Percentiles rank a stretch among this genome's conserved stretches.
phyloP scores from a whole-genome alignment of 2,329 filamentous ascomycete genomes.

The Penicillium fuscoglaucum region DNA sequence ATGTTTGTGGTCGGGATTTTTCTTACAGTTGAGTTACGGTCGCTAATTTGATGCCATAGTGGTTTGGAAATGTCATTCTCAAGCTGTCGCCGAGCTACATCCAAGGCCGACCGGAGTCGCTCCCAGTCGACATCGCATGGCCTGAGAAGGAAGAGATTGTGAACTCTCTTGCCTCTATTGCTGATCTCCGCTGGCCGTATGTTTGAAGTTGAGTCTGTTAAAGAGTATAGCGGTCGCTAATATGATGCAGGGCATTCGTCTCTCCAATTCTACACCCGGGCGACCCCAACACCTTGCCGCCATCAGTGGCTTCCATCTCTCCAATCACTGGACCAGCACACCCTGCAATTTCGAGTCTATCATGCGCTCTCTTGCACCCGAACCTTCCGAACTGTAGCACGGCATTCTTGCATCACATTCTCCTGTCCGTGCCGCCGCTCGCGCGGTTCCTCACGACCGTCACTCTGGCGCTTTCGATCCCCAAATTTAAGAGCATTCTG shows the following conservation, averaged over 20 bases:
- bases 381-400: conserved; percentile 82
- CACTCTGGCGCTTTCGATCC: conserved; percentile 66
- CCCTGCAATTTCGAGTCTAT: conserved; percentile 78
- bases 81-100: conserved; percentile 76
- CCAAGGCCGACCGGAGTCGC: conserved; percentile 67
- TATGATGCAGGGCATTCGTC: conserved; percentile 62
- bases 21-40: not conserved
- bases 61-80: conserved; percentile 66
- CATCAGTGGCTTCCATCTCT: conserved; percentile 66
- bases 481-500: conserved; percentile 67
- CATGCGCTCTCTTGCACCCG: conserved; percentile 87
- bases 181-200: conserved; percentile 78
- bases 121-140: conserved; percentile 69
- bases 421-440: conserved; percentile 76
- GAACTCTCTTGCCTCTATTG: conserved; percentile 78
- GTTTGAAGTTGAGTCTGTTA: conserved; percentile 35
- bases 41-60: conserved; percentile 32
- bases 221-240: not conserved
- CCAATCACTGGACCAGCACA: conserved; percentile 83
- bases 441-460: conserved; percentile 70
- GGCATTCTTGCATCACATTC: conserved; percentile 84
- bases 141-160: conserved; percentile 73
- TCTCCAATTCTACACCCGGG: conserved; percentile 84
- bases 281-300: conserved; percentile 59
- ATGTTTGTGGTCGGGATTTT: conserved; percentile 46